Conservation (phyloP, 2,329 filamentous ascomycete species). For the Microdochium bolleyi region DNA sequence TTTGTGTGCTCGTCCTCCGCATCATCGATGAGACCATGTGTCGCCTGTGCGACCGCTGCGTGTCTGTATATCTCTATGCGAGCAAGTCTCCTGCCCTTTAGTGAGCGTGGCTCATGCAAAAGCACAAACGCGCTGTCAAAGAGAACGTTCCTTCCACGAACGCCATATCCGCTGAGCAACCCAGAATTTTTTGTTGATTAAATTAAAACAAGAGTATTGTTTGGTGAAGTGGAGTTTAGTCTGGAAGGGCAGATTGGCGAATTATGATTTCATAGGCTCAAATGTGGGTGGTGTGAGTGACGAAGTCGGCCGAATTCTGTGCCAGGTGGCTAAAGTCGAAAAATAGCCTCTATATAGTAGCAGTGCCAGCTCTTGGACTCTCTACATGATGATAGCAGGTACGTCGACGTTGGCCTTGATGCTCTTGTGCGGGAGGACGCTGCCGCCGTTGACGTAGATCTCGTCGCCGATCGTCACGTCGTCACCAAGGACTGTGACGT, state of each 20-base stretch:
- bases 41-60: background rate
- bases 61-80: background rate
- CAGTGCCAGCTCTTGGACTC: background rate
- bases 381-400: slow-evolving; percentile 60
- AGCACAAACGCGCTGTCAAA: background rate
- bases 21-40: background rate
- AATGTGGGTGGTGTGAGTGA: background rate
- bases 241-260: background rate
- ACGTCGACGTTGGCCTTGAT: slow-evolving; percentile 97
- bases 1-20: background rate
- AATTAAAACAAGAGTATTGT: background rate
- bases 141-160: background rate
- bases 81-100: background rate
- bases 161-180: background rate
- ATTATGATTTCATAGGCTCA: background rate
- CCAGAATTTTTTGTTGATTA: background rate
- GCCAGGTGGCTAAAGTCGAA: background rate
- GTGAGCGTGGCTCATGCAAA: background rate
- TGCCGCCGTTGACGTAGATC: slow-evolving; percentile 96
- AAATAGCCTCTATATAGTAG: background rate
- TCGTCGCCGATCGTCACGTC: slow-evolving; percentile 97
- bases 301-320: background rate
- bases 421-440: slow-evolving; percentile 93
- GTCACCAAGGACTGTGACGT: slow-evolving; percentile 95
- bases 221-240: background rate